Conservation (phyloP, 345 rosid species). For the Brassica cretica region DNA sequence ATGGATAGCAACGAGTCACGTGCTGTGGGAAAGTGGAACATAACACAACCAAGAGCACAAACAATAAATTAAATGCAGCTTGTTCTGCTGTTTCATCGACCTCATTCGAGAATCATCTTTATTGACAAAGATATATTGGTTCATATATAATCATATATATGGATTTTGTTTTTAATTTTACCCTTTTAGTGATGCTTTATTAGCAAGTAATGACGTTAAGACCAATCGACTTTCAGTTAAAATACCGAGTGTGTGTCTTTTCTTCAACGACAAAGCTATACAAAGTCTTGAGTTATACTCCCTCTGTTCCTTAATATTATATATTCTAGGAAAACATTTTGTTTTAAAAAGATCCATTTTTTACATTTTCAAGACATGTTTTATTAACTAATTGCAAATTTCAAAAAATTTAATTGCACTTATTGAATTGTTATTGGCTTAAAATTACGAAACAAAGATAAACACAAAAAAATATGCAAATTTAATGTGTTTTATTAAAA, state of each 20-base stretch:
- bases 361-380: too few relatives aligned
- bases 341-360: too few relatives aligned
- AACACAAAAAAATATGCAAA: too few relatives aligned
- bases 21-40: slow-evolving; percentile 32
- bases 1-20: slow-evolving; percentile 25
- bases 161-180: background rate
- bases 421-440: too few relatives aligned
- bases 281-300: background rate
- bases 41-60: slow-evolving; percentile 27
- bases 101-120: slow-evolving; percentile 34
- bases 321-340: too few relatives aligned
- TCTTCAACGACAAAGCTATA: background rate
- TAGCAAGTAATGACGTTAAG: background rate
- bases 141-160: background rate
- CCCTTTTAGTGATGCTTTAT: background rate
- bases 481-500: too few relatives aligned
- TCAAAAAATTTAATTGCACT: too few relatives aligned
- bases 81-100: slow-evolving; percentile 12
- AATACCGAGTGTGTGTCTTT: background rate
- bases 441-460: too few relatives aligned
- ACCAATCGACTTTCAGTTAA: background rate
- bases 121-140: slow-evolving; percentile 18
- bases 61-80: slow-evolving; percentile 32
- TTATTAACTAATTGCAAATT: too few relatives aligned
- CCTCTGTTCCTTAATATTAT: too few relatives aligned